These are phyloP conservation scores for Platanthera zijinensis DNA, from an alignment of 106 monocot species.

Conservation along the genomic window DNA sequence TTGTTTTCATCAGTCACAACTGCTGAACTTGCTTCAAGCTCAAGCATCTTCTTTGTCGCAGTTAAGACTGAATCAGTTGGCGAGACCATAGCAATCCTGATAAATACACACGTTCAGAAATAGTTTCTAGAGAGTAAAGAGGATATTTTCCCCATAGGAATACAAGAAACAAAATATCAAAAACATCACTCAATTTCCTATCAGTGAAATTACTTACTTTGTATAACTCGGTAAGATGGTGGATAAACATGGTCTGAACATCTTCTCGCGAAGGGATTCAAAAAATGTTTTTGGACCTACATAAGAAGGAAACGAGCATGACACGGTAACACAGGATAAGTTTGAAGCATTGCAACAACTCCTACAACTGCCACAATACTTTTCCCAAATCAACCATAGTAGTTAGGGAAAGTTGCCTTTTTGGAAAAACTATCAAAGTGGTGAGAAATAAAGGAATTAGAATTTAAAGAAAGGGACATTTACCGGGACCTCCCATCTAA, in stretches of 20 bases:
- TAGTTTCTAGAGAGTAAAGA: neutral
- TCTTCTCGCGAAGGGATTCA: constrained; percentile 63
- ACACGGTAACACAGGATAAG: neutral
- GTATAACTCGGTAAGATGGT: constrained; percentile 64
- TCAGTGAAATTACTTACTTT: constrained; percentile 70
- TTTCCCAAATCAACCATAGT: too few relatives aligned
- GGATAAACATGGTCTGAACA: constrained; percentile 75
- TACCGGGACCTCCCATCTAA: too few relatives aligned
- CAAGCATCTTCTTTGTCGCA: constrained; percentile 77
- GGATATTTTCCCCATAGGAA: neutral
- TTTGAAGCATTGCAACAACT: neutral
- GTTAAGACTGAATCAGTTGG: constrained; percentile 68
- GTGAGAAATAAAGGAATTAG: too few relatives aligned
- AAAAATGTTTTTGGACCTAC: constrained; percentile 70
- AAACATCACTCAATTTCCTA: neutral
- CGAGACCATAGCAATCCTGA: constrained; percentile 48
- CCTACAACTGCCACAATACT: too few relatives aligned
- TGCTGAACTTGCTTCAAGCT: constrained; percentile 56
- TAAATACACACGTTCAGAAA: constrained; percentile 1
- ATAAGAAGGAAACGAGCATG: constrained; percentile 10
- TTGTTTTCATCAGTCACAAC: constrained; percentile 61
- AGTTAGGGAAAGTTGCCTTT: too few relatives aligned
- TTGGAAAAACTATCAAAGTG: too few relatives aligned
- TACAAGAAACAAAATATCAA: neutral
- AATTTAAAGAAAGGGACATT: too few relatives aligned